phyloP scores from a whole-genome alignment of 1,284 basidiomycete species.

The Boletus hoseneyae region DNA sequence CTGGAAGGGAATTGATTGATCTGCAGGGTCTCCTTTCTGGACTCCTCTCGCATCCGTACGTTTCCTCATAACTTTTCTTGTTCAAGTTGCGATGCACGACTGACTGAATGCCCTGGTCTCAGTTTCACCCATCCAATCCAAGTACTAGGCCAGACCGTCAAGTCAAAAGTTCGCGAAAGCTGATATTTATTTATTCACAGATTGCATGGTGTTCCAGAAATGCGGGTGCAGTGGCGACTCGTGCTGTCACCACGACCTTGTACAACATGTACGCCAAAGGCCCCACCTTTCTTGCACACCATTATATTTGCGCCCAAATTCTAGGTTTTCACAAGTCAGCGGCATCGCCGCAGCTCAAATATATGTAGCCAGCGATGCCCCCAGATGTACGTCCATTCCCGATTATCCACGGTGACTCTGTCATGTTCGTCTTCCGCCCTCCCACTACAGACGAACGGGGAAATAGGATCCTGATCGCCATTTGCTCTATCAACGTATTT shows the following conservation, averaged over 20 bases:
- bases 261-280: slow-evolving; percentile 44
- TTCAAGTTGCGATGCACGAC: no score
- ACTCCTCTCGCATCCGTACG: slow-evolving; percentile 15
- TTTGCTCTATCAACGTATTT: slow-evolving; percentile 45
- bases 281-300: no score
- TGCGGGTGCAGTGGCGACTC: slow-evolving; percentile 50
- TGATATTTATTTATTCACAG: slow-evolving; percentile 24
- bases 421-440: background rate
- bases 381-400: slow-evolving; percentile 36
- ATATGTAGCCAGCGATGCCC: slow-evolving; percentile 47
- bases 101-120: background rate
- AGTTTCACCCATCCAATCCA: slow-evolving; percentile 36
- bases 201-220: slow-evolving; percentile 56
- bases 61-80: background rate
- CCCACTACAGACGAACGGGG: slow-evolving; percentile 44
- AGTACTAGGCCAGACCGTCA: slow-evolving; percentile 14
- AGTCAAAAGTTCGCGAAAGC: background rate
- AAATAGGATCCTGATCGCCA: slow-evolving; percentile 43
- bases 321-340: slow-evolving; percentile 45
- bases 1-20: background rate
- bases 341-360: slow-evolving; percentile 43
- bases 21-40: slow-evolving; percentile 14
- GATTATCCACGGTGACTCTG: slow-evolving; percentile 1
- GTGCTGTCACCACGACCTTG: slow-evolving; percentile 52
- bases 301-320: background rate